Evolutionary conservation across 257 asterid genomes (phyloP), one percentile per base, ranked within the genome.

Genomic region (Phtheirospermum japonicum): DNA sequence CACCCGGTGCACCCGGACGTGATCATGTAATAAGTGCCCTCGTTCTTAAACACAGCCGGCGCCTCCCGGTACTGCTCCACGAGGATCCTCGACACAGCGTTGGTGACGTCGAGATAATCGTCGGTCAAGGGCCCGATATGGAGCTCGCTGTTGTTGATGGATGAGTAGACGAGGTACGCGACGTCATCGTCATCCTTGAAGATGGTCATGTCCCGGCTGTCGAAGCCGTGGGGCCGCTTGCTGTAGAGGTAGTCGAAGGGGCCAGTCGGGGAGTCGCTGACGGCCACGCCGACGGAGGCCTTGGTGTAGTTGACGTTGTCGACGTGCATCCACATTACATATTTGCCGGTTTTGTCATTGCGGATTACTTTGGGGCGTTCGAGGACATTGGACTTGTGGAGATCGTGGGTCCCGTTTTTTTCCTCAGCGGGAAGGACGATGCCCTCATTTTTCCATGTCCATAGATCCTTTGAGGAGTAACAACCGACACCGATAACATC

Each of bases 361-460:
- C 85, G 85, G n/a, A 93, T 85, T 68, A 93, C 99, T 78, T 93
- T 93, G 16, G 99, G 99, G 79, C 99, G 75, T 80, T 93, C 97
- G 5, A 93, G 85, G 46, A 93, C 95, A 4, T 93, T 93, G 65
- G 75, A 78, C 64, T 70, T 82, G 90, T 87, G 82, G 65, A 93
- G 89, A 77, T 93, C 97, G n/a, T 82, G 97, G 14, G 84, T 81
- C 75, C 79, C 88, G 16, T 89, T 67, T 18, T 63, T 68, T 61
- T 80, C 87, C 62, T 89, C 95, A 0, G 95, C 90, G 2, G 95
- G 76, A 5, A 93, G 87, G 16, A 90, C 96, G 9, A 93, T 81
- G 30, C 99, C 99, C 79, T 90, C 96, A 8, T 87, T 87, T 80
- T 84, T 82, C 99, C 99, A 93, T 31, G 82, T 75, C 97, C 97